Evolutionary conservation across 768 basidiomycete species (phyloP).

Genomic region (Aureoboletus auriporus): DNA sequence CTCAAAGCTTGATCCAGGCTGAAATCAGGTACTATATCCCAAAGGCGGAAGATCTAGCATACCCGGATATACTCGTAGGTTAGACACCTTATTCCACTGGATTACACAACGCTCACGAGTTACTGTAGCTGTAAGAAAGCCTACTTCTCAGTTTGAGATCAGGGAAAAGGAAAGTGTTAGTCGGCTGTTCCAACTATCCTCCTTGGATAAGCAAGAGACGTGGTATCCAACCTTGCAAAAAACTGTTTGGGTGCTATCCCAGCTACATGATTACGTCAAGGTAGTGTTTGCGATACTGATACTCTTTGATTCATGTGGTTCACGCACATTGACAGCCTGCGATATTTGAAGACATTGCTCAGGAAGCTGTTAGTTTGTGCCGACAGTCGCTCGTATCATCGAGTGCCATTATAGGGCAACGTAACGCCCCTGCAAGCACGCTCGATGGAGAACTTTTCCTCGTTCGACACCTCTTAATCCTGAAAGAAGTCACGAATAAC

Average conservation of each 20-base stretch:
- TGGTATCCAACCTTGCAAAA: conserved; percentile 92
- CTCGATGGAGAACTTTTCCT: conserved; percentile 85
- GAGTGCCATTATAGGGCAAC: conserved; percentile 56
- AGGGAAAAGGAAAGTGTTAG: conserved; percentile 68
- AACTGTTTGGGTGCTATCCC: conserved; percentile 88
- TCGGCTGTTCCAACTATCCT: conserved; percentile 66
- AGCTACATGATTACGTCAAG: conserved; percentile 89
- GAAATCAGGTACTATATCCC: conserved; percentile 85
- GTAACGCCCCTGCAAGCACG: conserved; percentile 38
- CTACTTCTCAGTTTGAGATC: conserved; percentile 40
- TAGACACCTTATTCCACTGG: conserved; percentile 21
- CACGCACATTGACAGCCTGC: conserved; percentile 56
- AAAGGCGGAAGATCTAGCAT: conserved; percentile 75
- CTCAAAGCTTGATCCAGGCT: conserved; percentile 84
- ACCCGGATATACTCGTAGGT: conserved; percentile 81
- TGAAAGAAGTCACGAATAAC: conserved; percentile 86
- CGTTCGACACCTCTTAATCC: conserved; percentile 81
- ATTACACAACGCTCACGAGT: conserved; percentile 3
- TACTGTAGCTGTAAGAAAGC: conserved; percentile 43
- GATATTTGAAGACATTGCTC: conserved; percentile 95
- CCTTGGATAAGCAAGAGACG: conserved; percentile 70
- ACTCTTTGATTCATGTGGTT: background rate
- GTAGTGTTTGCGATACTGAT: conserved; percentile 38
- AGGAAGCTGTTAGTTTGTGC: conserved; percentile 84
- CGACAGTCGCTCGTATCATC: conserved; percentile 76